Evolutionary conservation across 352 stramenopile species (phyloP).

Genomic region (Blastocystis sp.): DNA sequence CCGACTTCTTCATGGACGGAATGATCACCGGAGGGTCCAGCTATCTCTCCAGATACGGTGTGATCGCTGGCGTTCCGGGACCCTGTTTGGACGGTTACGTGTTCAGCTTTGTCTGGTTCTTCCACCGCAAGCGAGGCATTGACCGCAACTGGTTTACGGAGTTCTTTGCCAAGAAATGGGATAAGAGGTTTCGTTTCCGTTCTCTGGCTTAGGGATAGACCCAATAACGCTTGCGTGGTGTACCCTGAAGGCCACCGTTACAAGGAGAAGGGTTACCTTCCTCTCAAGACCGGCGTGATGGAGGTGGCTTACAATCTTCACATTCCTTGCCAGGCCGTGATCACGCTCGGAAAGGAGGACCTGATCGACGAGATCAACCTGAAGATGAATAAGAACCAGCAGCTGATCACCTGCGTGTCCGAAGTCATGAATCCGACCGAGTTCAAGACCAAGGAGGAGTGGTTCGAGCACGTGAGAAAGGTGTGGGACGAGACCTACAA

Average conservation of each 20-base stretch:
- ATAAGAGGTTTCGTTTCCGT: neutral
- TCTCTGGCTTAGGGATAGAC: neutral
- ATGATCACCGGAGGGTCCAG: constrained; percentile 61
- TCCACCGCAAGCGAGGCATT: constrained; percentile 68
- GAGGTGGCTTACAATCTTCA: constrained; percentile 71
- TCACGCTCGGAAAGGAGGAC: constrained; percentile 61
- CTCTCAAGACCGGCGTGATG: constrained; percentile 68
- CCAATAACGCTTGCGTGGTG: constrained; percentile 52
- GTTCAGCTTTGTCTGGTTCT: constrained; percentile 72
- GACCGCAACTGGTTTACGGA: constrained; percentile 69
- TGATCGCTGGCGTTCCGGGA: constrained; percentile 71
- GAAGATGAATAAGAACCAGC: constrained; percentile 16
- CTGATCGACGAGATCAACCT: constrained; percentile 68
- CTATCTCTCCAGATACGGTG: constrained; percentile 64
- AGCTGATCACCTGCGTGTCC: constrained; percentile 31
- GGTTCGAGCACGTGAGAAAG: constrained; percentile 20
- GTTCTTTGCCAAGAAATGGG: constrained; percentile 70
- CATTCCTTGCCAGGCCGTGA: constrained; percentile 39
- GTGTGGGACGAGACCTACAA: constrained; percentile 62
- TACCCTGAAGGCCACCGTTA: constrained; percentile 71
- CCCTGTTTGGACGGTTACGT: constrained; percentile 56
- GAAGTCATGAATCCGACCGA: constrained; percentile 61
- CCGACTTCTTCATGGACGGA: constrained; percentile 71
- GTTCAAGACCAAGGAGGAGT: constrained; percentile 66
- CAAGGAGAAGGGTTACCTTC: constrained; percentile 47